These are phyloP conservation scores for Isabelozyma pseudorhagii DNA, from an alignment of 805 yeast genomes.

Conservation along the genomic window DNA sequence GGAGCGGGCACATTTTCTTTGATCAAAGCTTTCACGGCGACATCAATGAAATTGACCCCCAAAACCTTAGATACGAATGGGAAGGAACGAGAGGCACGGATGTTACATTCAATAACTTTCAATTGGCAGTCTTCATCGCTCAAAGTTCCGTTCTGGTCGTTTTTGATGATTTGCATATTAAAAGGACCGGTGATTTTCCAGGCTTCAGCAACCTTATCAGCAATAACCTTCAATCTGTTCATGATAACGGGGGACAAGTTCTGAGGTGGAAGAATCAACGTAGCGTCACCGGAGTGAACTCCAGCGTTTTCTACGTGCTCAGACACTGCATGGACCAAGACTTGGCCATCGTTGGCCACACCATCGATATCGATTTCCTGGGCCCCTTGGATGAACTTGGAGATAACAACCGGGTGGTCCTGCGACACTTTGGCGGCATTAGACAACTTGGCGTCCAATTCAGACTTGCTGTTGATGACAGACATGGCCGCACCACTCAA, in stretches of 20 bases:
- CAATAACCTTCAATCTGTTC: conserved; percentile 76
- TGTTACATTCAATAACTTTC: conserved; percentile 97
- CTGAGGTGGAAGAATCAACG: conserved; percentile 91
- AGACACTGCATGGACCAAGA: conserved; percentile 90
- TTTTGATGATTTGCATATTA: conserved; percentile 95
- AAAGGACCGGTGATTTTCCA: conserved; percentile 97
- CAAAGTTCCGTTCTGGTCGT: conserved; percentile 57
- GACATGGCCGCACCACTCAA: conserved; percentile 99
- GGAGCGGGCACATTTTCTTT: conserved; percentile 75
- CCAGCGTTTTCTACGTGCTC: conserved; percentile 99
- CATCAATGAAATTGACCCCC: conserved; percentile 91
- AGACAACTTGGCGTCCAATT: conserved; percentile 76
- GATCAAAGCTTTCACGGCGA: conserved; percentile 85
- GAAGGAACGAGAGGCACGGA: conserved; percentile 98
- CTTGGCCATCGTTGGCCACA: conserved; percentile 85
- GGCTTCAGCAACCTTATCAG: conserved; percentile 90
- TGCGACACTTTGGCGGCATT: conserved; percentile 91
- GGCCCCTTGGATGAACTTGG: conserved; percentile 94
- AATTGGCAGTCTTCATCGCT: conserved; percentile 55
- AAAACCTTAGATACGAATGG: conserved; percentile 97
- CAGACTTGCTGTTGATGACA: conserved; percentile 75
- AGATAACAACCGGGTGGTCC: conserved; percentile 96
- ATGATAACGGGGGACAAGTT: conserved; percentile 62
- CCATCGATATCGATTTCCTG: conserved; percentile 97
- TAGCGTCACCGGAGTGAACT: conserved; percentile 98